phyloP scores from a whole-genome alignment of 768 basidiomycete genomes.

The Cystobasidium ongulense region DNA sequence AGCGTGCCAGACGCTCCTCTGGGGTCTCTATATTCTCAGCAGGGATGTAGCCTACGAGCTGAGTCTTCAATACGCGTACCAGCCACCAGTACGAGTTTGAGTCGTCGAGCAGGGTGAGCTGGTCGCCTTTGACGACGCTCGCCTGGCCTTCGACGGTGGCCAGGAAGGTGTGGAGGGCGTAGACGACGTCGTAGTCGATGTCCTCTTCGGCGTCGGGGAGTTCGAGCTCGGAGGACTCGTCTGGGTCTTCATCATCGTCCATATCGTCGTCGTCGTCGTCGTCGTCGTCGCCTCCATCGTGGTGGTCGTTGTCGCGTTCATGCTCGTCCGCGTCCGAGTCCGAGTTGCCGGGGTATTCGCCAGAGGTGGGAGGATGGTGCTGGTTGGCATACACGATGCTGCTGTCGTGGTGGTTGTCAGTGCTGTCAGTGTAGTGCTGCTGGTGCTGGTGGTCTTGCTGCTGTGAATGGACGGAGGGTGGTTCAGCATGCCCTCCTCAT shows the following conservation, averaged over 20 bases:
- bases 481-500: too few species aligned
- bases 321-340: not conserved
- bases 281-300: not conserved
- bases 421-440: not conserved
- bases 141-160: constrained; percentile 98
- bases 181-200: constrained; percentile 87
- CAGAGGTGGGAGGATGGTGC: not conserved
- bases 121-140: constrained; percentile 96
- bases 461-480: not conserved
- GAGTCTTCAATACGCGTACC: constrained; percentile 93
- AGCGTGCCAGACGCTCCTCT: constrained; percentile 82
- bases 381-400: not conserved
- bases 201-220: constrained; percentile 42
- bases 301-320: not conserved
- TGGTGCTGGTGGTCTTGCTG: not conserved
- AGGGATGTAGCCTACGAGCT: constrained; percentile 97
- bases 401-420: not conserved
- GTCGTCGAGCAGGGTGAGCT: constrained; percentile 91
- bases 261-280: not conserved
- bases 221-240: constrained; percentile 38
- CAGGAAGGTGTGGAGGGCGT: constrained; percentile 89
- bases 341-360: not conserved
- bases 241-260: constrained; percentile 26
- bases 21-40: constrained; percentile 99
- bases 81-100: constrained; percentile 99